Evolutionary conservation across 108 stramenopile genomes (phyloP).

Genomic region (Nannochloropsis salina): DNA sequence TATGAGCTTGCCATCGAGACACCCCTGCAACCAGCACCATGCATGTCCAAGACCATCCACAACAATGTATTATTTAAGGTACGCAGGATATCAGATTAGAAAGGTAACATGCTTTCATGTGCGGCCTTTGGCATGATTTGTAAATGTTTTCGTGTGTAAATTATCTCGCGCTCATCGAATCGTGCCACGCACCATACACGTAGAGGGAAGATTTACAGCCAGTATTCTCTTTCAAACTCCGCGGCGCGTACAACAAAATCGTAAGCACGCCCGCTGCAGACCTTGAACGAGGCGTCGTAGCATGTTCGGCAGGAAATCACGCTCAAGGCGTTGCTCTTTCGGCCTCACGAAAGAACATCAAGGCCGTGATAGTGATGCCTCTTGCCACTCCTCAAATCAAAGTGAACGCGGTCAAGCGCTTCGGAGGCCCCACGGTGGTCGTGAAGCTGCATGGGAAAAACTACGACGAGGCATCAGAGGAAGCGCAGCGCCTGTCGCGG

Average conservation of each 20-base stretch:
- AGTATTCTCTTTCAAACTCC: constrained; percentile 95
- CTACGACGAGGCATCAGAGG: constrained; percentile 88
- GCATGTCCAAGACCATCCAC: constrained; percentile 63
- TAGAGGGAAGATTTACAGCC: constrained; percentile 79
- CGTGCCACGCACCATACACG: constrained; percentile 18
- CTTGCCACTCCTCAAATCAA: constrained; percentile 89
- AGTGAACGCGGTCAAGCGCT: constrained; percentile 73
- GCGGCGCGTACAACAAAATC: constrained; percentile 97
- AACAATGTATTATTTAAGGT: constrained; percentile 42
- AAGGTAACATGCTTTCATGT: constrained; percentile 3
- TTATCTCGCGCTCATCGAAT: neutral
- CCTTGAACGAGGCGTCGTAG: constrained; percentile 74
- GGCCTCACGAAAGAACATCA: constrained; percentile 67
- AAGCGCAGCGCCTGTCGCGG: constrained; percentile 60
- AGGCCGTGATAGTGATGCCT: constrained; percentile 94
- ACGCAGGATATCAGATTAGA: constrained; percentile 18
- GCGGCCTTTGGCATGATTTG: neutral
- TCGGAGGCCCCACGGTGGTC: constrained; percentile 80
- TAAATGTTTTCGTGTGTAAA: neutral
- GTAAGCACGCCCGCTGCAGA: constrained; percentile 61
- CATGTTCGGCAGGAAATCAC: constrained; percentile 92
- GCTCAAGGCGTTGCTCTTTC: constrained; percentile 93
- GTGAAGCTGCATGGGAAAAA: constrained; percentile 84
- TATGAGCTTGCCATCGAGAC: constrained; percentile 93
- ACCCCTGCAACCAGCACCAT: constrained; percentile 73